Conservation (phyloP, 495 filamentous ascomycete genomes). For the Aspergillus egyptiacus region DNA sequence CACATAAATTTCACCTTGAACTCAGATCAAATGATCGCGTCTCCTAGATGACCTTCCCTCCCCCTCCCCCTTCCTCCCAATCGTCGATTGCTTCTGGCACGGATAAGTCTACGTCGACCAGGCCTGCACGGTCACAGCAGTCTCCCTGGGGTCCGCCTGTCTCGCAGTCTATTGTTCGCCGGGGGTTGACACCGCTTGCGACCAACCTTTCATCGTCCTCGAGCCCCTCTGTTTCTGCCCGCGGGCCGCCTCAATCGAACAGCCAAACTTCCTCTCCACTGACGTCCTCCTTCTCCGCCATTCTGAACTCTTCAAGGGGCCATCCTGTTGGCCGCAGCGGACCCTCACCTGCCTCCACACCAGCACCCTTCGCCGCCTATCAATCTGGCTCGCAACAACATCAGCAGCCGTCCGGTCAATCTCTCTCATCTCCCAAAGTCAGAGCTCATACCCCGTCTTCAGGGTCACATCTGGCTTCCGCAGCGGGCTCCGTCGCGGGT, state of each 20-base stretch:
- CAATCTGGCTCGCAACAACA: constrained; percentile 57
- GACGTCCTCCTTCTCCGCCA: constrained; percentile 50
- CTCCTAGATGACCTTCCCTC: constrained; percentile 62
- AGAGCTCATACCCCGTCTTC: constrained; percentile 56
- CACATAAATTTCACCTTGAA: constrained; percentile 38
- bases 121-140: constrained; percentile 51
- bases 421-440: constrained; percentile 54
- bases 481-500: constrained; percentile 49
- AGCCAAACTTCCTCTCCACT: constrained; percentile 49
- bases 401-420: constrained; percentile 37
- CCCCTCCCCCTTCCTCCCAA: constrained; percentile 55
- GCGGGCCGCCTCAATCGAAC: constrained; percentile 30
- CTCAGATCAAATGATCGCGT: constrained; percentile 53
- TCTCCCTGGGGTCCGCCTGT: constrained; percentile 55
- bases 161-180: constrained; percentile 53
- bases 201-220: constrained; percentile 47
- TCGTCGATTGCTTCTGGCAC: constrained; percentile 57
- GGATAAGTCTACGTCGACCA: constrained; percentile 50
- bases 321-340: constrained; percentile 46
- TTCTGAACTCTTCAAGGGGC: constrained; percentile 46
- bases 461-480: constrained; percentile 54
- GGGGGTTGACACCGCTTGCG: constrained; percentile 58
- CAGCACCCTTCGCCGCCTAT: constrained; percentile 48
- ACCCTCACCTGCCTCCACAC: constrained; percentile 43
- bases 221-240: constrained; percentile 41